Conservation (phyloP, 2,329 filamentous ascomycete genomes). For the Nemania sp. region DNA sequence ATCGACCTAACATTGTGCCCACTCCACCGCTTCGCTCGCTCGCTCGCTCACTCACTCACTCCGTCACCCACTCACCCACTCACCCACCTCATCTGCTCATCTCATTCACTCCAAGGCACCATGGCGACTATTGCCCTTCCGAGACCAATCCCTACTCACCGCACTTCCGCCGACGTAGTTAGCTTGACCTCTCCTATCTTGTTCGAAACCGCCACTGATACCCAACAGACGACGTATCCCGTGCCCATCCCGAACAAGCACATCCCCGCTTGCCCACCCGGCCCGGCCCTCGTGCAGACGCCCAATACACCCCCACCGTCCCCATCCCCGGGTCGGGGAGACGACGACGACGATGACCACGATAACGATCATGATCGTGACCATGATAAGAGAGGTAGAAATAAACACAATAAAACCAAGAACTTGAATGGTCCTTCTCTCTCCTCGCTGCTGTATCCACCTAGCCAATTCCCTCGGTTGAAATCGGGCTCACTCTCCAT, state of each 20-base stretch:
- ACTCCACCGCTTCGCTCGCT: too few species aligned
- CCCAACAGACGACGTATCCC: slow-evolving; percentile 38
- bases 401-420: too few species aligned
- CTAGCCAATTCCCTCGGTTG: slow-evolving; percentile 61
- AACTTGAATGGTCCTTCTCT: not conserved
- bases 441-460: slow-evolving; percentile 74
- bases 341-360: slow-evolving; percentile 47
- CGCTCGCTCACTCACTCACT: too few species aligned
- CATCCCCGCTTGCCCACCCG: slow-evolving; percentile 84
- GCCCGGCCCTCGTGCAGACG: slow-evolving; percentile 62
- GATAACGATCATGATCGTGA: slow-evolving; percentile 43
- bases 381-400: too few species aligned
- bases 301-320: slow-evolving; percentile 63
- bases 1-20: slow-evolving; percentile 9
- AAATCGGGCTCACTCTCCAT: slow-evolving; percentile 62
- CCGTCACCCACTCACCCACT: too few species aligned
- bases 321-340: slow-evolving; percentile 62
- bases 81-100: not conserved
- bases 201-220: slow-evolving; percentile 46
- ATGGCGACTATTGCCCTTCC: slow-evolving; percentile 63
- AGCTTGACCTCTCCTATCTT: slow-evolving; percentile 48
- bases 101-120: slow-evolving; percentile 30
- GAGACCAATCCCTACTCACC: slow-evolving; percentile 52
- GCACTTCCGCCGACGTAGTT: slow-evolving; percentile 48
- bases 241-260: slow-evolving; percentile 81